Base-by-base conservation (phyloP, 2,329 filamentous ascomycete species). In the Fusarium bulbicola region DNA sequence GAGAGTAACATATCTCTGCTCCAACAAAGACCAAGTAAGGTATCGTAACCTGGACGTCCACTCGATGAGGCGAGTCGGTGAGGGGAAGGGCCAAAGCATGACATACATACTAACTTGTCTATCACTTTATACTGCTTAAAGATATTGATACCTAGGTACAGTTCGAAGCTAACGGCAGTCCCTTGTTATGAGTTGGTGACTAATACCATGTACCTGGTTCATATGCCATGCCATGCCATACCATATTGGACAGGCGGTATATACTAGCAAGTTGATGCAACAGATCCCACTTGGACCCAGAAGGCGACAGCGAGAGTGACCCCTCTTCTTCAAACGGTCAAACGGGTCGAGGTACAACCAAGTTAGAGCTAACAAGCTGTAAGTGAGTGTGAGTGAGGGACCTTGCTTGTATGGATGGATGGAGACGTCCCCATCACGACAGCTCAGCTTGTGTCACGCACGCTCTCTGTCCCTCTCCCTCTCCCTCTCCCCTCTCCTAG, bases 11-110 rank as follows among this genome's bases (percentile, higher is more conserved):
- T 15, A 34, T 34, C n/a, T 58, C 42, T 43, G n/a, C 42, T 43
- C 13, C 20, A 58, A 47, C 30, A 34, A 57, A 24, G 39, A 46
- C 40, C n/a, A 54, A 54, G 20, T 18, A 26, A 21, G 13, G n/a
- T 57, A 46, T 46, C 24, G 28, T 47, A 34, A 34, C 32, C 14
- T 34, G 32, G 32, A 15, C 43, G 47, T 59, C 53, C 53, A 65
- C 63, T 71, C 59, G 58, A 56, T 69, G 52, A 72, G 59, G 47
- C 63, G 63, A 60, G 69, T 73, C 69, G 69, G 70, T 72, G 69
- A 72, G 56, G 66, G 58, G 36, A 37, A 63, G 18, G 56, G 49
- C 18, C 60, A 57, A 62, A 53, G 61, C 53, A 70, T 53, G 36
- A 59, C 32, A 47, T 32, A 53, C 24, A 46, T 46, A 46, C 43